Base-by-base conservation (phyloP, 768 basidiomycete genomes). In the Pleurotus tuber-regium region DNA sequence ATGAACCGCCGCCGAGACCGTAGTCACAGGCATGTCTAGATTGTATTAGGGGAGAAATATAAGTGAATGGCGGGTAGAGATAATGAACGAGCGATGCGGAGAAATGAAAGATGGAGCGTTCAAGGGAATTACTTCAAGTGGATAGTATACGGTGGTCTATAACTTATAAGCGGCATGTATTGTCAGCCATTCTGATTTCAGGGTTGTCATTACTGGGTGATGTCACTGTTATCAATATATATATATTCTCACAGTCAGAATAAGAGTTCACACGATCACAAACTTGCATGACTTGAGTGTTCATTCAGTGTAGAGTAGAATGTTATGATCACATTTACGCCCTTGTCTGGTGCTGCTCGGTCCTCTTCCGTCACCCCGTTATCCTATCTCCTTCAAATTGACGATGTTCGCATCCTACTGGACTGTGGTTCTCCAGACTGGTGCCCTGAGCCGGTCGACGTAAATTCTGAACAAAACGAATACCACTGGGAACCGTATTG, bases 251-350 rank as follows among this genome's bases (percentile, higher is more conserved):
- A 47, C 44, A 30, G 29, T 35, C n/a, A 29, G 4, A 7, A 41
- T 29, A 30, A 5, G 25, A 16, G 9, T 47, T 47, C 44, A 8
- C 44, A 29, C 31, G 14, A 16, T 35, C 31, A 25, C 19, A 29
- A 47, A 21, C 10, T 35, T 8, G 10, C 21, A 7, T 7, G 30
- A 31, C 7, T 31, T 31, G 30, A 31, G n/a, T n/a, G n/a, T n/a
- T n/a, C n/a, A n/a, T n/a, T n/a, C n/a, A n/a, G n/a, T n/a, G n/a
- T n/a, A n/a, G n/a, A n/a, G n/a, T n/a, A n/a, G n/a, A n/a, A n/a
- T n/a, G n/a, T 53, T 30, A 96, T 97, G 93, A 94, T 98, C 74
- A 95, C 92, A 23, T 92, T 98, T 66, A 94, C 89, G 7, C 90
- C 96, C 1, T 74, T 98, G 39, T 87, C 92, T 30, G 92, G 92